Evolutionary conservation across 345 rosid genomes (phyloP), one percentile per base, ranked within the genome.

Genomic region (Tarenaya hassleriana): DNA sequence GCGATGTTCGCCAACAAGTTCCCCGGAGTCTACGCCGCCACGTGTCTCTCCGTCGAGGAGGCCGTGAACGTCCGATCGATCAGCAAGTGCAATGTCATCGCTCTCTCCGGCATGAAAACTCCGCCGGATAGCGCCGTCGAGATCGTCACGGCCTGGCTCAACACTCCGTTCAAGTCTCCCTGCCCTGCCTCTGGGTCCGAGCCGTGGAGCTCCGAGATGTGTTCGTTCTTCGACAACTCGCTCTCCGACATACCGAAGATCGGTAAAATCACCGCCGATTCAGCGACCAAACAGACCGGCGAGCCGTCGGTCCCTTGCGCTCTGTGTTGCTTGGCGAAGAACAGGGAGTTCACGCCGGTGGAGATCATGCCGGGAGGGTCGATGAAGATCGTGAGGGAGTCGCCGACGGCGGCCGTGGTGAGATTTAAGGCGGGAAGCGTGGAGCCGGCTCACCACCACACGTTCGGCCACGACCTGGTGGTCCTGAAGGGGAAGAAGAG

Each of bases 381-480:
- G 52, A 87, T 87, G 96, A 91, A 91, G 87, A 87, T 91, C 12
- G 38, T 91, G 62, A 70, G 95, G 27, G 98, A 91, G 69, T 80
- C 63, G 14, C 96, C 95, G 3, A 90, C 97, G 0, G 80, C 89
- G 4, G 95, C 96, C 1, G 59, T 90, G 8, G 81, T 90, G n/a
- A 70, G 77, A 34, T 90, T 90, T 18, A 73, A 69, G 41, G 89
- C 95, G 0, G 97, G 89, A 59, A 83, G 94, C 10, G 79, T 84
- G 2, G 98, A 90, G 61, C 98, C 95, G 0, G 98, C 96, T 2
- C 98, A 91, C 37, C 98, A 87, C 63, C 88, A 87, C 56, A 87
- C 92, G 1, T 91, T 80, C 21, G 95, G 98, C 0, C 98, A 91
- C 56, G 94, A 81, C 41, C 51, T 91, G 70, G 71, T 87, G 56